Conservation (phyloP, 2,329 filamentous ascomycete species). For the Lizonia empirigonia region DNA sequence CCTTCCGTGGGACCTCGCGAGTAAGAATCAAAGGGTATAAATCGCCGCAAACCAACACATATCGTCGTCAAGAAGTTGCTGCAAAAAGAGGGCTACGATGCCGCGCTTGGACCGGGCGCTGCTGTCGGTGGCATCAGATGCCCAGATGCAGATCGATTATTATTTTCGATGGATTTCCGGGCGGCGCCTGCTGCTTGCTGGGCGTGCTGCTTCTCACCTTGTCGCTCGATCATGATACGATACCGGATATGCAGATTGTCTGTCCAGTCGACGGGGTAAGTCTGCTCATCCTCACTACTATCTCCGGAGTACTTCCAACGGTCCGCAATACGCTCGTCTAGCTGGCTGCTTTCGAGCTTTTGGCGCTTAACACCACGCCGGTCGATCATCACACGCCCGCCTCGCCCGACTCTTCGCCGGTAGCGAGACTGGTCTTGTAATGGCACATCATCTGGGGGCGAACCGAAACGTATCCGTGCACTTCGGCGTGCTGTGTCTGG, state of each 20-base stretch:
- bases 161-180: constrained; percentile 40
- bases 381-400: constrained; percentile 87
- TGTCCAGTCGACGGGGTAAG: constrained; percentile 76
- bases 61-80: constrained; percentile 24
- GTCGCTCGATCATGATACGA: constrained; percentile 57
- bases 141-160: constrained; percentile 45
- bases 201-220: constrained; percentile 46
- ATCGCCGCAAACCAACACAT: constrained; percentile 29
- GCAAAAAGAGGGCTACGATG: constrained; percentile 17
- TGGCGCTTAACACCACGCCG: constrained; percentile 70
- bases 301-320: constrained; percentile 85
- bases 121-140: constrained; percentile 42
- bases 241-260: constrained; percentile 63
- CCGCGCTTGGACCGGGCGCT: constrained; percentile 10
- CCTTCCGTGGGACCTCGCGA: constrained; percentile 19
- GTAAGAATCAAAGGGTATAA: constrained; percentile 44
- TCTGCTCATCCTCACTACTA: constrained; percentile 75
- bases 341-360: constrained; percentile 23
- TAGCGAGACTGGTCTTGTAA: constrained; percentile 65
- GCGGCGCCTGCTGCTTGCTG: constrained; percentile 31
- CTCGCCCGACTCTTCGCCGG: constrained; percentile 81
- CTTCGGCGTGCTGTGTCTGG: constrained; percentile 31
- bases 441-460: constrained; percentile 47
- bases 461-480: constrained; percentile 45
- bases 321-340: constrained; percentile 45